These are phyloP conservation scores for Boletus sp. DNA, from an alignment of 768 basidiomycete species.

Conservation along the genomic window DNA sequence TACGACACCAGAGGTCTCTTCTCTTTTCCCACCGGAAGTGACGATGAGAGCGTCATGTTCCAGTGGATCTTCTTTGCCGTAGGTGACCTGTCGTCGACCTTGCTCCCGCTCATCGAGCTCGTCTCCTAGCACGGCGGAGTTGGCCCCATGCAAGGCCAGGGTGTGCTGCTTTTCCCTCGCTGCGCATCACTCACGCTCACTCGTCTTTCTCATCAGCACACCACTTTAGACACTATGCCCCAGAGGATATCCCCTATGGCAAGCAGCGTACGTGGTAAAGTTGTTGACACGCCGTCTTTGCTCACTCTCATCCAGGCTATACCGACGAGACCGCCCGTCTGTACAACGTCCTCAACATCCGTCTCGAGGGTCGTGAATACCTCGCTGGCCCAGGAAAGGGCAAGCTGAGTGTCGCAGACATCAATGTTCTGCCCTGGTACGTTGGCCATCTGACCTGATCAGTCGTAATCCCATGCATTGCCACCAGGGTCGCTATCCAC, in stretches of 20 bases:
- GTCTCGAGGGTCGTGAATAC: slow-evolving; percentile 70
- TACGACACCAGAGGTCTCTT: slow-evolving; percentile 78
- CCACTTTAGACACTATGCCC: slow-evolving; percentile 65
- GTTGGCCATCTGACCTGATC: slow-evolving; percentile 2
- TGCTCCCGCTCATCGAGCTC: not conserved
- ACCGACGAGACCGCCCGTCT: slow-evolving; percentile 77
- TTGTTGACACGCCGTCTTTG: not conserved
- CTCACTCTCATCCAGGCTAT: slow-evolving; percentile 50
- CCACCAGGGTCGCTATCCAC: slow-evolving; percentile 52
- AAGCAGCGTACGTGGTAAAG: slow-evolving; percentile 48
- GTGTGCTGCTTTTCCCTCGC: slow-evolving; percentile 6
- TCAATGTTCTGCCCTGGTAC: slow-evolving; percentile 66
- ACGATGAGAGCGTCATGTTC: slow-evolving; percentile 66
- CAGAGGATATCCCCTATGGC: slow-evolving; percentile 66
- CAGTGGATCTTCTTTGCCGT: slow-evolving; percentile 90
- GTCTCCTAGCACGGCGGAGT: slow-evolving; percentile 64
- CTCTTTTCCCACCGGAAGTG: slow-evolving; percentile 55
- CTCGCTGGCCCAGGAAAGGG: slow-evolving; percentile 74
- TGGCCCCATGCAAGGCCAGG: slow-evolving; percentile 87
- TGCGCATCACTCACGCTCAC: slow-evolving; percentile 6
- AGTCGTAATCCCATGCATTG: not conserved
- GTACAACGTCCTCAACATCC: slow-evolving; percentile 78
- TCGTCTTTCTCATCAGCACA: slow-evolving; percentile 40
- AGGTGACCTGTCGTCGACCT: slow-evolving; percentile 10
- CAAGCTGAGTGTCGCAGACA: slow-evolving; percentile 66